Evolutionary conservation across 257 asterid genomes (phyloP).

Genomic region (Galeopsis tetrahit): DNA sequence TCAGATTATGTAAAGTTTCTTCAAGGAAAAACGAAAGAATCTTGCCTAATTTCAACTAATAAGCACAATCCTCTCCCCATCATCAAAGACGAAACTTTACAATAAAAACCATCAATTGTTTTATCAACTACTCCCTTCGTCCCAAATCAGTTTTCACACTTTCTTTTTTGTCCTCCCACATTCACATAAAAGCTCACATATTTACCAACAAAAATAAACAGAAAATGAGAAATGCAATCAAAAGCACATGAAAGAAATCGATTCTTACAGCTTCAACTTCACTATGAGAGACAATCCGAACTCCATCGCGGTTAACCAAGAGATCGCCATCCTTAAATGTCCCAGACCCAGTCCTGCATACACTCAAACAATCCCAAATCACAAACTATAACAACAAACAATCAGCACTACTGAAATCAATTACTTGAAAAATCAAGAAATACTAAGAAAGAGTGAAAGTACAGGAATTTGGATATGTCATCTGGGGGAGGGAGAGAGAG

Average conservation of each 20-base stretch:
- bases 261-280: constrained; percentile 73
- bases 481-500: constrained; percentile 92
- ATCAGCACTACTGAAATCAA: neutral
- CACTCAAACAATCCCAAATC: constrained; percentile 31
- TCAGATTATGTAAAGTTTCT: no score
- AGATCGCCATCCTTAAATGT: constrained; percentile 98
- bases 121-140: no score
- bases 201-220: constrained; percentile 2
- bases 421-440: neutral
- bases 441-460: constrained; percentile 13
- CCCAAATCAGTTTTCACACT: no score
- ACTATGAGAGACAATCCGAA: constrained; percentile 74
- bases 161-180: no score
- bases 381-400: neutral
- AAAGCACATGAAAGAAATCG: constrained; percentile 2
- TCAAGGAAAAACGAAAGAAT: no score
- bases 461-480: constrained; percentile 95
- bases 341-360: constrained; percentile 85
- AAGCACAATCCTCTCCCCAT: no score
- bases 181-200: no score
- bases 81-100: no score
- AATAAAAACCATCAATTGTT: no score
- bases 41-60: no score
- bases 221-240: constrained; percentile 19
- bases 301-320: constrained; percentile 90